Percentiles rank a stretch among this genome's conserved stretches.
Evolutionary conservation across 2,329 filamentous ascomycete species (phyloP).

Genomic region (Juglanconis sp.): DNA sequence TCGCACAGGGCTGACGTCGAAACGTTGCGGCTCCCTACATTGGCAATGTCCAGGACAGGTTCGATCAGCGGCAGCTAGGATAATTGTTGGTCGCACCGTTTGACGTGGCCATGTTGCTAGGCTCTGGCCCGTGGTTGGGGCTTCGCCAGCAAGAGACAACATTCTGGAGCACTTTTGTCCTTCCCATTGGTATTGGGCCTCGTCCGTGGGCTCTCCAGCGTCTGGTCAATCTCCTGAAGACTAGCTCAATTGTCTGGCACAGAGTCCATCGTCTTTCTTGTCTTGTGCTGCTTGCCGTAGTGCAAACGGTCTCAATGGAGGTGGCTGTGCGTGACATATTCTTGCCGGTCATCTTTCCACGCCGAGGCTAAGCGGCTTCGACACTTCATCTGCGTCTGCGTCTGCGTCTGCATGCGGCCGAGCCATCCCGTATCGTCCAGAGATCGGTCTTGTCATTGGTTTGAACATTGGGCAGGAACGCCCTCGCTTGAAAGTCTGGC

Average conservation of each 20-base stretch:
- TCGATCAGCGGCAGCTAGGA: not conserved
- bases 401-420: not conserved
- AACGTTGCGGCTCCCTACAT: conserved; percentile 1
- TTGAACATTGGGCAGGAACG: not conserved
- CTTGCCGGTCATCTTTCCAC: not conserved
- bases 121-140: not conserved
- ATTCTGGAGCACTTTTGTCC: not conserved
- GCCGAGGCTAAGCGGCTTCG: not conserved
- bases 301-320: not conserved
- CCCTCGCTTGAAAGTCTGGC: not conserved
- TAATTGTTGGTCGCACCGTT: not conserved
- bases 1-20: not conserved
- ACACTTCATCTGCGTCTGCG: not conserved
- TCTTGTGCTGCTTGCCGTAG: not conserved
- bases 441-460: not conserved
- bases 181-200: not conserved
- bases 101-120: not conserved
- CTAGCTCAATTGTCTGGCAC: too few relatives aligned
- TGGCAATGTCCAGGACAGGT: not conserved
- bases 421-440: not conserved
- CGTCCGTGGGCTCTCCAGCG: not conserved
- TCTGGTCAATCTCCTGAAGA: too few relatives aligned
- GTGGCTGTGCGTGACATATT: not conserved
- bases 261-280: not conserved
- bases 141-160: not conserved